These are phyloP conservation scores for Russula brevipes DNA, from an alignment of 768 basidiomycete species.

Conservation along the genomic window DNA sequence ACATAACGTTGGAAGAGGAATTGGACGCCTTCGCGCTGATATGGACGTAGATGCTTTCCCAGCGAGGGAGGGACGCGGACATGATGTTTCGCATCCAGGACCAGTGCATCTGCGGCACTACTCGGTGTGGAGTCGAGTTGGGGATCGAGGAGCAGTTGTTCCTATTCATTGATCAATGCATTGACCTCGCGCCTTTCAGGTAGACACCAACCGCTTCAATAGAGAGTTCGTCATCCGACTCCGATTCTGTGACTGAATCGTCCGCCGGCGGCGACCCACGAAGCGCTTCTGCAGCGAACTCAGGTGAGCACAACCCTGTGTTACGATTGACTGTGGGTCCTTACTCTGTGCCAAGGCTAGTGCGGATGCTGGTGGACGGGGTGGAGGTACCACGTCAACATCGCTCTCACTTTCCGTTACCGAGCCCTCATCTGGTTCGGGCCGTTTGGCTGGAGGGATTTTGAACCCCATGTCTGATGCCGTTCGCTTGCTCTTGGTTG, in stretches of 20 bases:
- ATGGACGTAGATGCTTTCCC: slow-evolving; percentile 83
- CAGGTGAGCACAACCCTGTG: slow-evolving; percentile 1
- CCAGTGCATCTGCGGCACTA: slow-evolving; percentile 39
- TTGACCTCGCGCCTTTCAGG: background rate
- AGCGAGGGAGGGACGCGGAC: slow-evolving; percentile 61
- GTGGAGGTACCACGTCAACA: background rate
- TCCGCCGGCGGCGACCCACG: slow-evolving; percentile 24
- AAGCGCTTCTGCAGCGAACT: slow-evolving; percentile 6
- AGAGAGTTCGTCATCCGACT: slow-evolving; percentile 32
- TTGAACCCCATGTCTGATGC: slow-evolving; percentile 16
- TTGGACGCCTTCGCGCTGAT: slow-evolving; percentile 80
- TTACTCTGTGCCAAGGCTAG: background rate
- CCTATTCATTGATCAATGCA: background rate
- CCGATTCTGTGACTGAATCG: slow-evolving; percentile 46
- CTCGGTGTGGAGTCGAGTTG: slow-evolving; percentile 46
- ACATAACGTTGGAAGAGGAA: slow-evolving; percentile 77
- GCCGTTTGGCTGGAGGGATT: slow-evolving; percentile 14
- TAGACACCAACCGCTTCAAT: slow-evolving; percentile 10
- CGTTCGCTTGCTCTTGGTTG: slow-evolving; percentile 9
- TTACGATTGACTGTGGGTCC: background rate
- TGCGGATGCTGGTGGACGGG: background rate
- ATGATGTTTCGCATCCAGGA: slow-evolving; percentile 44
- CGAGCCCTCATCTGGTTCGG: slow-evolving; percentile 3
- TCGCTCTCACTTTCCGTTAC: slow-evolving; percentile 22
- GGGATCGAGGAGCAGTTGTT: background rate